phyloP scores from a whole-genome alignment of 371 early-diverging fungal species.

The Paraphysoderma sedebokerense region DNA sequence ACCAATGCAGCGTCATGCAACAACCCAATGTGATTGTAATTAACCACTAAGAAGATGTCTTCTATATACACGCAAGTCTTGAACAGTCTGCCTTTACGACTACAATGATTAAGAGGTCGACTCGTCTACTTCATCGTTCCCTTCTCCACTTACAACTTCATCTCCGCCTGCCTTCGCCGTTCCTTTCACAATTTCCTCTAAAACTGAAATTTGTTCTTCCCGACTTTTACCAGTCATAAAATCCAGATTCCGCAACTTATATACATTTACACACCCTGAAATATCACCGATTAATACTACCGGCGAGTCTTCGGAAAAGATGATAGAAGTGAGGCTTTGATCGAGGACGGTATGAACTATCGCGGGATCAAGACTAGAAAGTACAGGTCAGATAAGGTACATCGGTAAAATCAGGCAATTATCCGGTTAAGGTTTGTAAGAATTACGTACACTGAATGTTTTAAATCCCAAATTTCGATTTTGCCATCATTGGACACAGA shows the following conservation, averaged over 20 bases:
- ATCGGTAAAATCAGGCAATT: not conserved
- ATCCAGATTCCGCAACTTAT: slow-evolving; percentile 15
- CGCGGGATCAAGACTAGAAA: slow-evolving; percentile 22
- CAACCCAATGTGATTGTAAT: too few relatives aligned
- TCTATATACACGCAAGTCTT: too few relatives aligned
- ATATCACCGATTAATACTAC: slow-evolving; percentile 28
- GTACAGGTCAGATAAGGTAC: not conserved
- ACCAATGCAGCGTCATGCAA: too few relatives aligned
- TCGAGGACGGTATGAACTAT: slow-evolving; percentile 32
- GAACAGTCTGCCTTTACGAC: too few relatives aligned
- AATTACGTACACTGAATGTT: slow-evolving; percentile 18
- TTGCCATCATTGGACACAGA: slow-evolving; percentile 25
- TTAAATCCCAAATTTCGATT: slow-evolving; percentile 36
- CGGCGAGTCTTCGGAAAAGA: slow-evolving; percentile 17
- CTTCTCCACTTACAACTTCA: too few relatives aligned
- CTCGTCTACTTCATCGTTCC: too few relatives aligned
- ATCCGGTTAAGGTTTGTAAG: not conserved
- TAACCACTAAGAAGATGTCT: too few relatives aligned
- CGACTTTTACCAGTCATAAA: too few relatives aligned
- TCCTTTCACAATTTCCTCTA: too few relatives aligned
- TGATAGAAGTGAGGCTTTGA: slow-evolving; percentile 20
- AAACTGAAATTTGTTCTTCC: too few relatives aligned
- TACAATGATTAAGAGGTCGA: too few relatives aligned
- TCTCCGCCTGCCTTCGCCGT: too few relatives aligned
- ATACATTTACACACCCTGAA: slow-evolving; percentile 25